Conservation (phyloP, 257 asterid genomes). For the Petunia axillaris region DNA sequence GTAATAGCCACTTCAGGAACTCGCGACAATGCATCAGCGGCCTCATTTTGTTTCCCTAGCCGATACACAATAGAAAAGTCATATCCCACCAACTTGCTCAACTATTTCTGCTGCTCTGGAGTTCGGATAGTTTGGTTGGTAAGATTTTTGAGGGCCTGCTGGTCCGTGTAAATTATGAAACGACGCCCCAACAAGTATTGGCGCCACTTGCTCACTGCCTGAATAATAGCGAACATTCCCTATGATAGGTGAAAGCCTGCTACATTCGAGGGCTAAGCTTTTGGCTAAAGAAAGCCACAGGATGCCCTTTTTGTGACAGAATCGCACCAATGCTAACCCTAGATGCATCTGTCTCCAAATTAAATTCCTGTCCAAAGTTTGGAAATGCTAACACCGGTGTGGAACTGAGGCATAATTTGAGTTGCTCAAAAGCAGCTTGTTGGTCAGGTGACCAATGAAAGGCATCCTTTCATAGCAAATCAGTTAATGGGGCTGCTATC, state of each 20-base stretch:
- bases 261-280: not conserved
- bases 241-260: not conserved
- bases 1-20: not conserved
- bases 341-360: not conserved
- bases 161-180: not conserved
- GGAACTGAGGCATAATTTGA: not conserved
- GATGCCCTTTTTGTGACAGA: not conserved
- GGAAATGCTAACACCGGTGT: not conserved
- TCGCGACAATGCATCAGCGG: constrained; percentile 1
- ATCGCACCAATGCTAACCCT: not conserved
- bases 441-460: not conserved
- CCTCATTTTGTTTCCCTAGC: not conserved
- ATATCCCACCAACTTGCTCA: constrained; percentile 1
- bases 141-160: not conserved
- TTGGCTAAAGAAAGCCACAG: not conserved
- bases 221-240: not conserved
- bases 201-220: not conserved
- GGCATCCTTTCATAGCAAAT: not conserved
- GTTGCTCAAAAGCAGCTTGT: not conserved
- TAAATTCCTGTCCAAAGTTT: not conserved
- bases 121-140: not conserved
- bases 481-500: not conserved
- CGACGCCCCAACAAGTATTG: not conserved
- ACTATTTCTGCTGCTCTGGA: not conserved
- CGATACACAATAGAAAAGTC: not conserved